Base-by-base conservation (phyloP, 441 rosid genomes). In the Populus hybrid region DNA sequence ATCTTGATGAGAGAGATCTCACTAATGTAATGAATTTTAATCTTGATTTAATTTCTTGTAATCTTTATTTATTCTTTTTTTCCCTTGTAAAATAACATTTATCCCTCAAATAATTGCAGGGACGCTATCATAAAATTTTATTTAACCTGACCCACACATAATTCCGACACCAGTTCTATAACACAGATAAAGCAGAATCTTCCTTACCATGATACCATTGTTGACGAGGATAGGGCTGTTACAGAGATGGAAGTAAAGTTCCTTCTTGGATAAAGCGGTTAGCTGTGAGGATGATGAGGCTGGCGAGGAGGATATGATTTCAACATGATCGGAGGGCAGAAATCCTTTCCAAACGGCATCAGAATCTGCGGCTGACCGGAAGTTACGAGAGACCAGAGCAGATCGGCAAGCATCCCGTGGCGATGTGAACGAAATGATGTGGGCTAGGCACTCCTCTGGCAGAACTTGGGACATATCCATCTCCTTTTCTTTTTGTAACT, bases 321-420 rank as follows among this genome's bases (percentile, higher is more conserved):
- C 64, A 38, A 12, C 12, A 71, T 76, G 69, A 50, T 85, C 86
- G 31, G 83, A 4, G 12, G 88, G 91, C 74, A 88, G 79, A 75
- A 88, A 87, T 71, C 7, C 71, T 20, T 77, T 77, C 90, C 88
- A 88, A 2, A 84, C 84, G 4, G 42, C 75, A 73, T 88, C 87
- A 0, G 91, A 84, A 9, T 85, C 81, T 0, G 86, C 87, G 9
- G 78, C 85, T 2, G 84, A 84, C 56, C 40, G 81, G n/a, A 87
- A 74, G 0, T 64, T 28, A 14, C 20, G 79, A 20, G 86, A 85
- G 40, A 87, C 89, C 67, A 66, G 61, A 7, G 89, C 38, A 26
- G 38, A 75, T 66, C 81, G 78, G 71, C 89, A 77, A 11, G 88
- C 86, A 5, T 87, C 86, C 0, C 64, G 70, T 3, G 89, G 90